These are phyloP conservation scores for Penicillium sclerotigenum DNA, from an alignment of 2,329 filamentous ascomycete genomes.

Conservation along the genomic window DNA sequence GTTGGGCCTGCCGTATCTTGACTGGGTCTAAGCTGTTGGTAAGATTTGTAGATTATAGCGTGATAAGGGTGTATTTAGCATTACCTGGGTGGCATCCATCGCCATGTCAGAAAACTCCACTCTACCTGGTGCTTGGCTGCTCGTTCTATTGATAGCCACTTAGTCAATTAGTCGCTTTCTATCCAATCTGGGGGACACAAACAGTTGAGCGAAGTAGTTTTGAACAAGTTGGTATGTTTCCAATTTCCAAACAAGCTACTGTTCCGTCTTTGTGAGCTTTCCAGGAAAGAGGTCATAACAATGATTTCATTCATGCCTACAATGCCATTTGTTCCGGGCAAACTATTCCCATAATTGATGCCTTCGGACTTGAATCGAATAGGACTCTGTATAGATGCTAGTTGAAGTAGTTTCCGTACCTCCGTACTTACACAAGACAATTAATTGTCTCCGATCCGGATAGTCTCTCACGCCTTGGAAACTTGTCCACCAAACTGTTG, in stretches of 20 bases:
- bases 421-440: slow-evolving; percentile 47
- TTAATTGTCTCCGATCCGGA: slow-evolving; percentile 66
- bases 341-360: slow-evolving; percentile 53
- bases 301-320: slow-evolving; percentile 52
- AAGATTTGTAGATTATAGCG: not conserved
- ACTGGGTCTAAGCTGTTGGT: not conserved
- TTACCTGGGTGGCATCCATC: too few relatives aligned
- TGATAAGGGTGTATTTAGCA: not conserved
- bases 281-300: slow-evolving; percentile 57
- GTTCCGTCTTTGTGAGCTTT: slow-evolving; percentile 52
- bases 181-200: slow-evolving; percentile 54
- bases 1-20: not conserved
- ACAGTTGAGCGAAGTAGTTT: slow-evolving; percentile 49
- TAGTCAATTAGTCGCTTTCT: slow-evolving; percentile 54
- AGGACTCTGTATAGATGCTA: slow-evolving; percentile 47
- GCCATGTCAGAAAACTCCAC: not conserved
- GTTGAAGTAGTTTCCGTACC: not conserved
- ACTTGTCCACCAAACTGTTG: not conserved
- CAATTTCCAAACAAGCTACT: slow-evolving; percentile 55
- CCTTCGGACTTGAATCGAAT: slow-evolving; percentile 52
- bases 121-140: slow-evolving; percentile 40
- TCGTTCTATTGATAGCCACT: slow-evolving; percentile 57
- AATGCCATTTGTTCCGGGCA: slow-evolving; percentile 16
- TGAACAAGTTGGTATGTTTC: slow-evolving; percentile 64
- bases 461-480: slow-evolving; percentile 56